Base-by-base conservation (phyloP, 352 stramenopile genomes). In the Phytophthora litchii region DNA sequence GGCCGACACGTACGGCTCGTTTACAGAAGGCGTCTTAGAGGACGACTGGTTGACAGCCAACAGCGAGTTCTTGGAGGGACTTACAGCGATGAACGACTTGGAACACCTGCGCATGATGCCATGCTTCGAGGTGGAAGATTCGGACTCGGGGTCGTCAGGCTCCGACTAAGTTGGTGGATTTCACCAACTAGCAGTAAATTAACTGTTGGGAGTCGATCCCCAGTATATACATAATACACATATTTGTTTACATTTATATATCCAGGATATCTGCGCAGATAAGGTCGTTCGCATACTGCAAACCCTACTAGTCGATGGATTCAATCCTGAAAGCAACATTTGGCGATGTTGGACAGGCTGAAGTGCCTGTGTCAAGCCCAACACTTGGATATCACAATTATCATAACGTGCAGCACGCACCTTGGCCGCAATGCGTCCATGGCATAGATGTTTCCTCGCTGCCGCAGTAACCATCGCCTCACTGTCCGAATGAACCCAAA, bases 1-100 rank as follows among this genome's bases (percentile, higher is more conserved):
- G 1, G 67, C 57, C 2, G 68, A 83, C 36, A 72, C 47, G n/a
- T 60, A 60, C 5, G 72, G 69, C 3, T 58, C 42, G 1, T 90
- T 82, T 29, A 57, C 65, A 10, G 83, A 89, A 64, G 83, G 75
- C 1, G 38, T 89, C 9, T 19, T 90, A 1, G 27, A 75, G 8
- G 50, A 66, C n/a, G 78, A 92, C 56, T 90, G 78, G 80, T 64
- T 86, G n/a, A 74, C 60, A 5, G 67, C 70, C 9, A 86, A 91
- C 57, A 43, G 32, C 11, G 67, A 73, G 13, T 86, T 77, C 11
- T 36, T 89, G 11, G 42, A 60, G 17, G 83, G 60, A 1, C 66
- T 92, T 23, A 23, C 38, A 6, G 62, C 72, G 0, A 81, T 92
- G 72, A 74, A 92, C 48, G 44, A 67, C 25, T 67, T 89, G 51